A percentile compares a stretch with the other conserved stretches of the same genome.
Conservation (phyloP, 805 yeast genomes). For the Candida easanensis region DNA sequence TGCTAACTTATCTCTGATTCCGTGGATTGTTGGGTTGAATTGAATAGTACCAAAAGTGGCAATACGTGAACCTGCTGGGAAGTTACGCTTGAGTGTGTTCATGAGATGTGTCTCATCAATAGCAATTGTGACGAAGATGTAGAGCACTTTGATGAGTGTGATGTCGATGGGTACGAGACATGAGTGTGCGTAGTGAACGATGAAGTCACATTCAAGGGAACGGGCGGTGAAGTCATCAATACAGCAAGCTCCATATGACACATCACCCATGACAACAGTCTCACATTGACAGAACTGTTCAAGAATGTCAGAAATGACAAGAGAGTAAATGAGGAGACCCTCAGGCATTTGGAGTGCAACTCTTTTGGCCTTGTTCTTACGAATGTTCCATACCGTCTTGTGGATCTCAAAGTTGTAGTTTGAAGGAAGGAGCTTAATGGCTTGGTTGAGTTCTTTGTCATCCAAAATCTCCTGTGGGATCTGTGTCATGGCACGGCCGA, state of each 20-base stretch:
- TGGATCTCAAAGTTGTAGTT: constrained; percentile 96
- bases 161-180: constrained; percentile 94
- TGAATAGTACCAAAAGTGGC: constrained; percentile 96
- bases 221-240: constrained; percentile 95
- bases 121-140: constrained; percentile 89
- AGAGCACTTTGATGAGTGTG: constrained; percentile 86
- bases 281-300: constrained; percentile 89
- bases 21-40: constrained; percentile 91
- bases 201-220: constrained; percentile 88
- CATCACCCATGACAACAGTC: constrained; percentile 96
- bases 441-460: constrained; percentile 79
- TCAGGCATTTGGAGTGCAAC: constrained; percentile 98
- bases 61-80: constrained; percentile 57
- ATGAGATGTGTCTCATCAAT: constrained; percentile 82
- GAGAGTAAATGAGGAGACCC: constrained; percentile 83
- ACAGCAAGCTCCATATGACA: constrained; percentile 97
- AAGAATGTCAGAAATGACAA: constrained; percentile 85
- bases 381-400: constrained; percentile 91
- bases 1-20: constrained; percentile 59
- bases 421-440: constrained; percentile 76
- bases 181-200: constrained; percentile 96
- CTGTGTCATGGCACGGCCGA: constrained; percentile 72
- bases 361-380: constrained; percentile 67
- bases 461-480: constrained; percentile 83
- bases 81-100: constrained; percentile 72